phyloP scores from a whole-genome alignment of 805 yeast species.

The Wickerhamiella alocasiicola region DNA sequence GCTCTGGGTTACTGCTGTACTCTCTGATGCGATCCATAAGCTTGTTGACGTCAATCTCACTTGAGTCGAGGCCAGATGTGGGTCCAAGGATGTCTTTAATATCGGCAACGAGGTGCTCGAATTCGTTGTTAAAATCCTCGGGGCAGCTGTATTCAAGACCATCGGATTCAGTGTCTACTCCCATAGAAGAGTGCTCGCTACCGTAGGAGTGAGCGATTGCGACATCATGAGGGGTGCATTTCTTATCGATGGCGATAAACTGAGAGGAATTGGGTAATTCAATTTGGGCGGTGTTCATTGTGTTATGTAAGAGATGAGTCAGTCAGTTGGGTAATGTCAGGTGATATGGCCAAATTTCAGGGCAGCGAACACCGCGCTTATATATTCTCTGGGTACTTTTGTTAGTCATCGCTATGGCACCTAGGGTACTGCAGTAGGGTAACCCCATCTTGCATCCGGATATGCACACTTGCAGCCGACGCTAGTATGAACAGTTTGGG shows the following conservation, averaged over 20 bases:
- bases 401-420: too few relatives aligned
- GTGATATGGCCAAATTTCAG: constrained; percentile 12
- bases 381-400: too few relatives aligned
- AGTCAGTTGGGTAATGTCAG: constrained; percentile 8
- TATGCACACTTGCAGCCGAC: too few relatives aligned
- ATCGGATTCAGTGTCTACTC: constrained; percentile 3
- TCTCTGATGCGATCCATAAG: constrained; percentile 36
- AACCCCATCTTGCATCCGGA: too few relatives aligned
- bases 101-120: constrained; percentile 27
- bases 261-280: not conserved
- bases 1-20: constrained; percentile 37
- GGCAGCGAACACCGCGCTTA: constrained; percentile 6
- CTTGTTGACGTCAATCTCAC: constrained; percentile 41
- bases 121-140: constrained; percentile 13
- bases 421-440: too few relatives aligned
- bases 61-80: constrained; percentile 29
- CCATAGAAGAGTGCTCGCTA: constrained; percentile 6
- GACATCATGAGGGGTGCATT: not conserved
- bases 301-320: too few relatives aligned
- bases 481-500: too few relatives aligned
- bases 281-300: too few relatives aligned
- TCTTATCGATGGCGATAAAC: not conserved
- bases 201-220: too few relatives aligned
- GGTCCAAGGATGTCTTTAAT: constrained; percentile 29
- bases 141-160: constrained; percentile 5